Conservation (phyloP, 108 stramenopile genomes). For the Stephanodiscus minutulus region DNA sequence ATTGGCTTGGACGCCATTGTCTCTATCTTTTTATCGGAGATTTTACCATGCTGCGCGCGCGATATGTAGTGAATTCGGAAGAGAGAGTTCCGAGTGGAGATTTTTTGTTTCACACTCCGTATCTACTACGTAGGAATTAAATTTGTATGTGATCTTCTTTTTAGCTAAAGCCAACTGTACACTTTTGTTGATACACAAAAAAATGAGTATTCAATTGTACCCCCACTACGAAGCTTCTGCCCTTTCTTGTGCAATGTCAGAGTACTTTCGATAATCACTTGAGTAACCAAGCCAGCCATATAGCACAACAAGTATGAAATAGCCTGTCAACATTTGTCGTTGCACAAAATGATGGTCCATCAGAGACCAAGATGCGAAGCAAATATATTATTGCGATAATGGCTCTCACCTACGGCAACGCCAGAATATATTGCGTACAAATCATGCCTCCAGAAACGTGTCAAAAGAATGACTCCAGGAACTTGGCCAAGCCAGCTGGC, state of each 20-base stretch:
- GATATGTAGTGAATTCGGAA: no score
- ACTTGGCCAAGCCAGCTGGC: slow-evolving; percentile 68
- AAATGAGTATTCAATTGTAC: no score
- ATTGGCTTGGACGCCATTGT: no score
- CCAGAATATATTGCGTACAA: slow-evolving; percentile 75
- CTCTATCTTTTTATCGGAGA: no score
- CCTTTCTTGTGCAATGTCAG: slow-evolving; percentile 45
- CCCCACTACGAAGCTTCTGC: slow-evolving; percentile 42
- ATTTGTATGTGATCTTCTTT: no score
- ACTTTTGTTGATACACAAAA: no score
- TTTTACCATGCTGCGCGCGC: no score
- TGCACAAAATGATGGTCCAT: background rate
- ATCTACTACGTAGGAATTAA: no score
- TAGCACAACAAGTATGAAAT: slow-evolving; percentile 26
- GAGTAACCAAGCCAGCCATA: slow-evolving; percentile 22
- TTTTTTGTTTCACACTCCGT: no score
- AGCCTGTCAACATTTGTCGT: slow-evolving; percentile 5
- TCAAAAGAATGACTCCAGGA: slow-evolving; percentile 69
- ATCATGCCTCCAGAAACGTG: slow-evolving; percentile 71
- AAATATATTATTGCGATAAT: background rate
- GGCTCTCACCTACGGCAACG: slow-evolving; percentile 55
- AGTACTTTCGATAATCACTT: slow-evolving; percentile 64
- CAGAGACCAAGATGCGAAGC: background rate
- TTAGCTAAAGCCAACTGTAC: no score
- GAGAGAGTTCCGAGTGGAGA: no score